Evolutionary conservation across 2,329 filamentous ascomycete species (phyloP).

Genomic region (Lecanicillium sp.): DNA sequence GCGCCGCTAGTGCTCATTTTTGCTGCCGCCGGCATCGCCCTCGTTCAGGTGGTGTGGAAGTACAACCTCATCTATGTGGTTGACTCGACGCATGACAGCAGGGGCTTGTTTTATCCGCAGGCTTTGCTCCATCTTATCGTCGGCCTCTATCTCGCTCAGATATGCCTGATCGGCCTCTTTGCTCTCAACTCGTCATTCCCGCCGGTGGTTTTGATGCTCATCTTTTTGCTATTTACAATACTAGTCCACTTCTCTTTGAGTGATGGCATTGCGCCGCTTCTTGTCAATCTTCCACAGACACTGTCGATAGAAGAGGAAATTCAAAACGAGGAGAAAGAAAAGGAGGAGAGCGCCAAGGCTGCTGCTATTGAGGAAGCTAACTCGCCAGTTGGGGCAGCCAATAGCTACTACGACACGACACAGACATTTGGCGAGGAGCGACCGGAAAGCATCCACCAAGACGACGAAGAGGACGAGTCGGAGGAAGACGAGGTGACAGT

Average conservation of each 20-base stretch:
- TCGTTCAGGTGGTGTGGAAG: constrained; percentile 82
- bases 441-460: constrained; percentile 4
- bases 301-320: constrained; percentile 47
- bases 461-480: constrained; percentile 23
- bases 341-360: constrained; percentile 21
- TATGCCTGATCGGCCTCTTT: constrained; percentile 81
- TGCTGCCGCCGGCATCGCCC: constrained; percentile 65
- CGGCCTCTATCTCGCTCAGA: constrained; percentile 73
- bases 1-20: constrained; percentile 80
- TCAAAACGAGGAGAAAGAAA: constrained; percentile 37
- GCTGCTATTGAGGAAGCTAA: constrained; percentile 17
- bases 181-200: constrained; percentile 59
- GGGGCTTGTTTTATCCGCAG: constrained; percentile 80
- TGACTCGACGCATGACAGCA: constrained; percentile 75
- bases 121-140: constrained; percentile 79
- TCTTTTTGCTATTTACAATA: constrained; percentile 66
- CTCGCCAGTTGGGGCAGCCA: constrained; percentile 18
- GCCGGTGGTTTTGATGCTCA: constrained; percentile 67
- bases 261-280: constrained; percentile 64
- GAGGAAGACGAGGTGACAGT: constrained; percentile 16
- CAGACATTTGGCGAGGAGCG: constrained; percentile 9
- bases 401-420: constrained; percentile 25
- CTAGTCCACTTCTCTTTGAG: constrained; percentile 71
- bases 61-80: constrained; percentile 89
- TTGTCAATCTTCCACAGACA: constrained; percentile 75